Percentiles rank a stretch among this genome's conserved stretches.
Evolutionary conservation across 202 grass and related monocot genomes (phyloP).

Genomic region (Setaria viridis): DNA sequence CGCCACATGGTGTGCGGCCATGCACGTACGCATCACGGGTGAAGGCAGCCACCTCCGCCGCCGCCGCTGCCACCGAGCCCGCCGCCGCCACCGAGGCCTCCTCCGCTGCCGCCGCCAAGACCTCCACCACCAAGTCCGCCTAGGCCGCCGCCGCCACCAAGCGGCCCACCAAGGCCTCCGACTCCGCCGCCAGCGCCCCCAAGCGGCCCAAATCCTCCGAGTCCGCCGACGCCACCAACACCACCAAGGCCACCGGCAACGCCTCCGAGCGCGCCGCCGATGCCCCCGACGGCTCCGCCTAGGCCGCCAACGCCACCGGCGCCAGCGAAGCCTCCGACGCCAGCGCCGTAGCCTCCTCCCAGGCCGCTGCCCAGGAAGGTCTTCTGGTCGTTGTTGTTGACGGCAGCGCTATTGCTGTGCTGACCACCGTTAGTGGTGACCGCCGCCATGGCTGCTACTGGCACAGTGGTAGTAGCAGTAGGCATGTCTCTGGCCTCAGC

Average conservation of each 20-base stretch:
- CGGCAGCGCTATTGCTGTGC: not conserved
- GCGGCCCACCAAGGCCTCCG: not conserved
- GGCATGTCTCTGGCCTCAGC: constrained; percentile 25
- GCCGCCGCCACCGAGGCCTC: constrained; percentile 5
- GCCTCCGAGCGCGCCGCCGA: not conserved
- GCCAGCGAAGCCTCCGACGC: constrained; percentile 29
- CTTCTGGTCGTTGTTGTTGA: constrained; percentile 13
- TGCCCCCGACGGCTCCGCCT: constrained; percentile 8
- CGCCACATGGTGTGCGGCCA: not conserved
- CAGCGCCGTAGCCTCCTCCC: not conserved
- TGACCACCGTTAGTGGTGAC: no score
- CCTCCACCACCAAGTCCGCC: not conserved
- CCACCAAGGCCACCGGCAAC: not conserved
- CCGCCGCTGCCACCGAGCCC: not conserved
- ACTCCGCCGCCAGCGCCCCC: not conserved
- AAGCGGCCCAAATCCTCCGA: not conserved
- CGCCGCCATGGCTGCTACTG: not conserved
- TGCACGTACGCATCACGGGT: not conserved
- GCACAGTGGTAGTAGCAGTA: no score
- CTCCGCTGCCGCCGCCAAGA: not conserved
- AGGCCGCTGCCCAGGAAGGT: constrained; percentile 39
- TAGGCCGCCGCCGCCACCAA: not conserved
- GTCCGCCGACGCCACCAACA: not conserved
- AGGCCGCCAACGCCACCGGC: not conserved
- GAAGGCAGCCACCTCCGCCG: not conserved